Evolutionary conservation across 768 basidiomycete species (phyloP), one percentile per base, ranked within the genome.

Genomic region (Boletus patriciae): DNA sequence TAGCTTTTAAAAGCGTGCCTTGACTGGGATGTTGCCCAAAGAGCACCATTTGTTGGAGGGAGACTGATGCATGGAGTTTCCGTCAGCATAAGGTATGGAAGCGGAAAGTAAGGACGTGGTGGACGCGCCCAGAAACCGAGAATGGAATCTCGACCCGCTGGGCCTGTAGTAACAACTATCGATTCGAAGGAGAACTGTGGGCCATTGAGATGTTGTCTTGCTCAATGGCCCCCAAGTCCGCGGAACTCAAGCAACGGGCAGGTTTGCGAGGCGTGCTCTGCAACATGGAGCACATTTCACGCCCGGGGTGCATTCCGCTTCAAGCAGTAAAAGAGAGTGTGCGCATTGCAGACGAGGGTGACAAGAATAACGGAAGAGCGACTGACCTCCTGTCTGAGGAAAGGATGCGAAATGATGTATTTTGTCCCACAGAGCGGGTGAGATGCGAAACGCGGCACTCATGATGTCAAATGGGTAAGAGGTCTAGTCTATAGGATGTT

Each of bases 21-120:
- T 96, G 92, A 52, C 85, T 88, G 0, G 96, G 95, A 67, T 98
- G 91, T 77, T 97, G 94, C 0, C 96, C 96, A 67, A 99, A 98
- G 52, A 90, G 82, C 48, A 97, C 93, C 95, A 99, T 98, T 75
- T 98, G 96, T 73, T 97, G 91, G 19, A 98, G 79, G 0, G 94
- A 97, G 4, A 98, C 95, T 92, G 65, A n/a, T 21, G n/a, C 4
- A 44, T 4, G 12, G 6, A 21, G 31, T 21, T 7, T 23, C n/a
- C 4, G 29, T 68, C 41, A 70, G 62, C 37, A 55, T 27, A 23
- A 31, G 10, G 8, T n/a, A 44, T 6, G 3, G 6, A 48, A 47
- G 9, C 0, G 23, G 3, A 18, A 50, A 12, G 41, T 19, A 38
- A 55, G 43, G 27, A 33, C 13, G 13, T 31, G 4, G 21, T 23